Base-by-base conservation (phyloP, 1,284 basidiomycete species). In the Heterobasidion annosum region DNA sequence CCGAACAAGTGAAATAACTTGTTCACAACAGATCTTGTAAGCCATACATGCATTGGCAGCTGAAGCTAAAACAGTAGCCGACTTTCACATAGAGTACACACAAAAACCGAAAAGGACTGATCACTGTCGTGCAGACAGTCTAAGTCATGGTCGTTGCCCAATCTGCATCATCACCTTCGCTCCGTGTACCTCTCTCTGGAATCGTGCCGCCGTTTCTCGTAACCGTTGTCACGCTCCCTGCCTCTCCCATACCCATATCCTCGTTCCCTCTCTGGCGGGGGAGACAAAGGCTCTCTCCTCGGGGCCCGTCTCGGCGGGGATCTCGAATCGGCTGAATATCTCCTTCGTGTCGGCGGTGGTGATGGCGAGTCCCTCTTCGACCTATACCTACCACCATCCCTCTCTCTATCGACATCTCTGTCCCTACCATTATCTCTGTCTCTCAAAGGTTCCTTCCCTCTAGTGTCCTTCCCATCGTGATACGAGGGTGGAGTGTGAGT, bases 261-360 rank as follows among this genome's bases (percentile, higher is more conserved):
- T 12, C 53, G 49, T 19, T 57, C 58, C 48, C 52, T 60, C 12
- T 56, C 56, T 15, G 52, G 58, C n/a, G 58, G 61, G 1, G 60
- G 60, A 5, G 61, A 56, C 40, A 62, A 60, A 34, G 60, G 50
- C 8, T 50, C 51, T 16, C 40, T 25, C 52, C 53, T 52, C n/a
- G 54, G 52, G n/a, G 53, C 25, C 3, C 25, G 25, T 4, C 25
- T 25, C 25, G 25, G 55, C 19, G 55, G 55, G 10, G 54, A 44
- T 44, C 48, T 15, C 16, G 58, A 59, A 1, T 51, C 56, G 40
- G 49, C 53, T 8, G 47, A 49, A 32, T 54, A 35, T 9, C 53
- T 43, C 19, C 53, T 54, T 15, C 37, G 40, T 19, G 48, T 9
- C 7, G 50, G 54, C 54, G 58, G 25, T 50, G 52, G 10, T 13